Percentiles rank a stretch among this genome's conserved stretches.
phyloP scores from a whole-genome alignment of 192 early-diverging fungal species.

The Rhizophagus sp. region DNA sequence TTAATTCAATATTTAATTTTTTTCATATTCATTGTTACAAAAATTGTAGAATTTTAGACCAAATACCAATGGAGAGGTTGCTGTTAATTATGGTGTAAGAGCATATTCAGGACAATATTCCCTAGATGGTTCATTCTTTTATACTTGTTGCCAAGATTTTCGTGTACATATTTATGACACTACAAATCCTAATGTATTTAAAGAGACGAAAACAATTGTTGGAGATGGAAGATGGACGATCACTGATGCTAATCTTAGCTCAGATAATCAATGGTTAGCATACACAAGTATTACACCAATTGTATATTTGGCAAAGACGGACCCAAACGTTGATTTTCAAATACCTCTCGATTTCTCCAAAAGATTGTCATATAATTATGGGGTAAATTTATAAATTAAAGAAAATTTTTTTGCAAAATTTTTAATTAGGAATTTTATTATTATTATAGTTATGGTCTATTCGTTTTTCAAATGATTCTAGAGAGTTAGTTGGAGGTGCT shows the following conservation, averaged over 20 bases:
- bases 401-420: background rate
- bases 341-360: conserved; percentile 43
- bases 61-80: conserved; percentile 39
- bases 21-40: too few relatives aligned
- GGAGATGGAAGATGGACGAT: conserved; percentile 68
- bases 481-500: conserved; percentile 64
- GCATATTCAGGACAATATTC: conserved; percentile 62
- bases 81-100: conserved; percentile 36
- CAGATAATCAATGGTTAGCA: conserved; percentile 51
- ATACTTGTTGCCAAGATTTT: conserved; percentile 61
- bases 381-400: conserved; percentile 24
- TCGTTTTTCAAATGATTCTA: conserved; percentile 59
- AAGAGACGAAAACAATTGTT: conserved; percentile 41
- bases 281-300: conserved; percentile 63
- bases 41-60: conserved; percentile 36
- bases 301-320: conserved; percentile 56
- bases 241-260: conserved; percentile 53
- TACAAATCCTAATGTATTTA: conserved; percentile 41
- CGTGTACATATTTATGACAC: conserved; percentile 61
- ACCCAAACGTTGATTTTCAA: conserved; percentile 36
- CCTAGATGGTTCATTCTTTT: conserved; percentile 55
- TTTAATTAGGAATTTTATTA: too few relatives aligned
- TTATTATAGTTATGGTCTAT: conserved; percentile 59
- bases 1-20: background rate
- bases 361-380: conserved; percentile 17